Percentiles rank a stretch among this genome's conserved stretches.
Conservation (phyloP, 129 eudicot species). For the Arctium minus region DNA sequence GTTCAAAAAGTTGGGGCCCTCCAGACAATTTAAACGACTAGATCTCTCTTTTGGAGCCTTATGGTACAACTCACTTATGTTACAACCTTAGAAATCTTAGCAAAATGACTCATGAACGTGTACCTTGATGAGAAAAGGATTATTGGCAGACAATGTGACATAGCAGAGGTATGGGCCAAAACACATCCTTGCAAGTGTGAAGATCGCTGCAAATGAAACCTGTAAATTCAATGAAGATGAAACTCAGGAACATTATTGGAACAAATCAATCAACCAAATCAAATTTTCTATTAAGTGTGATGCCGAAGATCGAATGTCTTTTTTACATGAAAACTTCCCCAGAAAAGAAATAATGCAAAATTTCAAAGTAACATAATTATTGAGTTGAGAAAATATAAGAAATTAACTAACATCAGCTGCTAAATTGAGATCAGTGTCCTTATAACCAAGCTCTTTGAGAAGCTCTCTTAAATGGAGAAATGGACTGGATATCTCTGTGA, state of each 20-base stretch:
- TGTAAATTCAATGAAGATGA: slow-evolving; percentile 24
- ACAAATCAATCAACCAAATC: background rate
- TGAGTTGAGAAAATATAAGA: background rate
- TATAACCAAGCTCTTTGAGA: slow-evolving; percentile 84
- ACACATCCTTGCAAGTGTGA: slow-evolving; percentile 79
- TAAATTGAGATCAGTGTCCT: slow-evolving; percentile 67
- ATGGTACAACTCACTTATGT: background rate
- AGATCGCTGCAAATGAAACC: slow-evolving; percentile 68
- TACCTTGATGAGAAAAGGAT: slow-evolving; percentile 87
- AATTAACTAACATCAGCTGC: slow-evolving; percentile 88
- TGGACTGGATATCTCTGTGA: slow-evolving; percentile 94
- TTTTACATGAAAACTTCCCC: too few relatives aligned
- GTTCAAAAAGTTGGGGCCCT: background rate
- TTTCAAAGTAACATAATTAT: background rate
- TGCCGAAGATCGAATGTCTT: background rate
- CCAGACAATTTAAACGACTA: background rate
- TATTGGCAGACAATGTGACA: slow-evolving; percentile 64
- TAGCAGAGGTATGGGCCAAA: slow-evolving; percentile 80
- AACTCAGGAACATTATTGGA: background rate
- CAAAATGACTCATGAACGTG: background rate
- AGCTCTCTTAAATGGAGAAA: slow-evolving; percentile 82
- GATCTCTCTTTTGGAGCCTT: background rate
- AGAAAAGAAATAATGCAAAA: background rate
- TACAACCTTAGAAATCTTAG: background rate
- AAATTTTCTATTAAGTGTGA: background rate